phyloP scores from a whole-genome alignment of 257 asterid genomes.

The Capsicum chinense region DNA sequence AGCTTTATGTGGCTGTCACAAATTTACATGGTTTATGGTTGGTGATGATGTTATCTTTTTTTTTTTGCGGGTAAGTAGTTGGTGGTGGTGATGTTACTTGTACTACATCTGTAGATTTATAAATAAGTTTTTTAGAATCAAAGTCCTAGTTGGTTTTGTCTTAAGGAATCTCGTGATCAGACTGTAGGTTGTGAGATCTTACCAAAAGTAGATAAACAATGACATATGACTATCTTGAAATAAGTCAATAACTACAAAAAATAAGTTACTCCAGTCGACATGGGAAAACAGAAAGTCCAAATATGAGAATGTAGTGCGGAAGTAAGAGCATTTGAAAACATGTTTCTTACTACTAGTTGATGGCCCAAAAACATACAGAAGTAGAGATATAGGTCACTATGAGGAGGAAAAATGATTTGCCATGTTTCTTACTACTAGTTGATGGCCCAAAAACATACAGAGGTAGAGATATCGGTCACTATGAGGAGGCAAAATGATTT shows the following conservation, averaged over 20 bases:
- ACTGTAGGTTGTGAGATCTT: neutral
- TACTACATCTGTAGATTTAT: neutral
- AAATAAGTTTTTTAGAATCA: neutral
- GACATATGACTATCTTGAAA: neutral
- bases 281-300: neutral
- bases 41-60: neutral
- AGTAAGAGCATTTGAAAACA: neutral
- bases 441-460: neutral
- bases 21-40: slow-evolving; percentile 7
- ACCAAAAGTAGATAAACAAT: neutral
- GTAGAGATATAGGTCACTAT: neutral
- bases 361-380: neutral
- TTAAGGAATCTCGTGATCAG: neutral
- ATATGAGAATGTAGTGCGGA: neutral
- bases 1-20: neutral
- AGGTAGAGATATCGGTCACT: neutral
- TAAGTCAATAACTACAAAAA: neutral
- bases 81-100: neutral
- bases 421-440: neutral
- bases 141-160: neutral
- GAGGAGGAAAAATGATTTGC: neutral
- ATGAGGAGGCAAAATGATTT: neutral
- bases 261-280: neutral
- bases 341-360: slow-evolving; percentile 13
- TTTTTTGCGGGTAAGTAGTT: too few relatives aligned